These are phyloP conservation scores for Termitomyces sp. DNA, from an alignment of 768 basidiomycete species.

Conservation along the genomic window DNA sequence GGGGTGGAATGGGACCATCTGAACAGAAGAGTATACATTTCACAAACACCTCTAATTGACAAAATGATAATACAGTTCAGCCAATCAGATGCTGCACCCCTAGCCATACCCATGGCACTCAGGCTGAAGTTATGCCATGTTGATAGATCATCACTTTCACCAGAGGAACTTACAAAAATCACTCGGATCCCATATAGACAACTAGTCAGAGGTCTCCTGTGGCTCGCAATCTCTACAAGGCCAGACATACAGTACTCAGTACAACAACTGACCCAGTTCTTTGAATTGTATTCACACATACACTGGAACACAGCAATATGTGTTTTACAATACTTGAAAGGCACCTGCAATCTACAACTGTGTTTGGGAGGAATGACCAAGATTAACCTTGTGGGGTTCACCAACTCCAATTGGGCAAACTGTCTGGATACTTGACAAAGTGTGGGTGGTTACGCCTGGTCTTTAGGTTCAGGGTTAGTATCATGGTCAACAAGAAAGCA, in stretches of 20 bases:
- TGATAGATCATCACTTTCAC: background rate
- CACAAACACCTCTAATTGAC: conserved; percentile 22
- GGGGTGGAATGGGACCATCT: background rate
- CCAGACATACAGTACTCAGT: background rate
- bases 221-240: conserved; percentile 3
- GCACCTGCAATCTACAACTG: background rate
- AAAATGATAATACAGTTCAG: conserved; percentile 17
- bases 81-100: conserved; percentile 9
- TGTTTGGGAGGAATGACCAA: too few species aligned
- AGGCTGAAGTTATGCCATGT: background rate
- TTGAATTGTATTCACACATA: background rate
- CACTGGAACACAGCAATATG: background rate
- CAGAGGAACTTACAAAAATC: background rate
- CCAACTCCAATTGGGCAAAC: too few species aligned
- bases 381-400: too few species aligned
- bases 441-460: background rate
- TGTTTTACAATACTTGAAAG: background rate
- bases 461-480: background rate
- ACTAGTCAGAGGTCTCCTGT: background rate
- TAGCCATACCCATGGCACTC: conserved; percentile 10
- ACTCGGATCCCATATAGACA: background rate
- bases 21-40: conserved; percentile 12
- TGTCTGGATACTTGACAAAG: background rate
- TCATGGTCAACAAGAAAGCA: background rate
- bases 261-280: background rate